Evolutionary conservation across 306 rosid species (phyloP).

Genomic region (Luffa acutangula): DNA sequence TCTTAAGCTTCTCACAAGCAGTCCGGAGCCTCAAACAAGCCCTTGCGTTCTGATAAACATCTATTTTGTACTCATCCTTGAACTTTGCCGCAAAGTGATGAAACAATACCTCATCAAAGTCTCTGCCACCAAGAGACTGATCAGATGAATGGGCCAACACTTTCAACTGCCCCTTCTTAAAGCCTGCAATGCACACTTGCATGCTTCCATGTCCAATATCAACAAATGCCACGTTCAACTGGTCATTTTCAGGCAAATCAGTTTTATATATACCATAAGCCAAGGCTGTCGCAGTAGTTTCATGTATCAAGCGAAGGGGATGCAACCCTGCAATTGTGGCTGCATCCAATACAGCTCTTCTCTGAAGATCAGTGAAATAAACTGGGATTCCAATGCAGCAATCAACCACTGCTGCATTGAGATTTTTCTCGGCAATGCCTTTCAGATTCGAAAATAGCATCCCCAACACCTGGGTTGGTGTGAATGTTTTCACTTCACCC

Average conservation of each 20-base stretch:
- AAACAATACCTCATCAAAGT: conserved; percentile 79
- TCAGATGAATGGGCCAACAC: conserved; percentile 77
- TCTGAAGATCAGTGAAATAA: conserved; percentile 84
- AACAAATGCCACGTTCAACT: conserved; percentile 77
- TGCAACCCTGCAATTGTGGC: conserved; percentile 88
- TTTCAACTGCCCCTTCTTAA: conserved; percentile 79
- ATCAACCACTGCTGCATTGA: conserved; percentile 75
- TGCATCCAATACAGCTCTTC: conserved; percentile 85
- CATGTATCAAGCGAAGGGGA: conserved; percentile 81
- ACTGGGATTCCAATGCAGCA: conserved; percentile 94
- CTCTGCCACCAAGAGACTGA: conserved; percentile 87
- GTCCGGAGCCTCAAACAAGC: conserved; percentile 77
- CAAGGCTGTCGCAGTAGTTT: conserved; percentile 88
- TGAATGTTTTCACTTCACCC: conserved; percentile 56
- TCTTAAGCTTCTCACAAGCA: conserved; percentile 89
- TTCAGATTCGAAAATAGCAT: conserved; percentile 77
- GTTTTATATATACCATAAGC: conserved; percentile 96
- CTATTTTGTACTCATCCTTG: conserved; percentile 77
- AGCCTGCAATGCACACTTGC: conserved; percentile 97
- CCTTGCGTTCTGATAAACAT: conserved; percentile 71
- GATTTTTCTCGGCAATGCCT: conserved; percentile 66
- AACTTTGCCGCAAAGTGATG: conserved; percentile 68
- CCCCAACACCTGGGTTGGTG: conserved; percentile 76
- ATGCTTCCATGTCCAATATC: conserved; percentile 92
- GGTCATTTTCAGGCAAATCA: conserved; percentile 79